Base-by-base conservation (phyloP, 108 stramenopile species). In the Skeletonema costatum region DNA sequence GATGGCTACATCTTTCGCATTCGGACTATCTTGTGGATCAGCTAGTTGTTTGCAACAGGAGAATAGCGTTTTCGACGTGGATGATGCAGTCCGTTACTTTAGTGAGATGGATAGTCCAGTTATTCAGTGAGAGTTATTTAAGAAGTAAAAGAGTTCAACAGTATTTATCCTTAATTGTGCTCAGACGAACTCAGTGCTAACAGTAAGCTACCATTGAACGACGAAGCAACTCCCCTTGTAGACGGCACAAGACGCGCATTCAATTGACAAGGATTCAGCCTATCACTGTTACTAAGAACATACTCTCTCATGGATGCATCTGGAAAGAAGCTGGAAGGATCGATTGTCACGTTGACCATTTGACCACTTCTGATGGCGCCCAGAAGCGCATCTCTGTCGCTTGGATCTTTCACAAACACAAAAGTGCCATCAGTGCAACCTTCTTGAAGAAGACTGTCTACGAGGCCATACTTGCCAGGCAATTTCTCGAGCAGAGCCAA, bases 21-120 rank as follows among this genome's bases (percentile, higher is more conserved):
- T 90, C 86, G 89, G 91, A 4, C 31, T 90, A 29, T 74, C 87
- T 7, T 92, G 91, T 84, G 91, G 89, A 21, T 86, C 87, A 13
- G 88, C 91, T 5, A 86, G 85, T 71, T 92, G 91, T 76, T 70
- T 92, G 0, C 75, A 90, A 76, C 86, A 92, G 73, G 88, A 93
- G 70, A 96, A 96, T 72, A 90, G 89, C 14, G 89, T 93, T 16
- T 77, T 96, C 16, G 77, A 91, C 35, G 71, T 80, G 12, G 65
- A 73, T 4, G 88, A 93, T 76, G 92, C 83, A 8, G 16, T 84
- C 9, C 31, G 50, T 17, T 79, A 93, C 35, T 90, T 90, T 17
- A 60, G 77, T n/a, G 46, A 70, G 17, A 84, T 86, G 70, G 31
- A 51, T 1, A 72, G 35, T 6, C 84, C 87, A 5, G 13, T 59